Evolutionary conservation across 139 green algal species (phyloP), one percentile per base, ranked within the genome.

Genomic region (Tetradesmus lagerheimii): DNA sequence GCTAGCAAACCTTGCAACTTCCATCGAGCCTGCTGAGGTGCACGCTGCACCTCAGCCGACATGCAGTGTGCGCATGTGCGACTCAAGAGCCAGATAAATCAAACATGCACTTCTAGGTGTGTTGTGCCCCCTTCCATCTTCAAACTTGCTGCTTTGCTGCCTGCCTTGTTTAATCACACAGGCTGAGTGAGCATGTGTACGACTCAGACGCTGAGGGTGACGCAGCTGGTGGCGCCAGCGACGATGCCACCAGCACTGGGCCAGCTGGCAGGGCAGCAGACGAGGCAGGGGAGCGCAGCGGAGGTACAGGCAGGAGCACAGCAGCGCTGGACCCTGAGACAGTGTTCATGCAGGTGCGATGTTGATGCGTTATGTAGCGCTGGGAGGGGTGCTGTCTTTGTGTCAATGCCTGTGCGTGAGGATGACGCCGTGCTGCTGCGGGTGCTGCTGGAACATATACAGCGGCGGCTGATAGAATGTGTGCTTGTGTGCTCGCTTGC

Each of bases 251-350:
- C 25, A 39, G 45, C 27, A 20, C 71, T 20, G 64, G 37, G 16
- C 41, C 35, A 25, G 23, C 78, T 20, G 37, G 20, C 2, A n/a
- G 57, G 25, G 64, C 83, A 45, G 43, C 41, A 47, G 47, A 9
- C 67, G 77, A 84, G 62, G 81, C 75, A 27, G 80, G 80, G 84
- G 85, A 57, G 1, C 62, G 43, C 43, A 83, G 90, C 76, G 77
- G 67, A 67, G 84, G 83, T 35, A 78, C 89, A 71, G 81, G 85
- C 76, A 71, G 53, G 29, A 43, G 87, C 27, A 14, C 41, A 23
- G 83, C 39, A 38, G 11, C 34, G 3, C 31, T 43, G 43, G 92
- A 94, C 67, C 76, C 88, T n/a, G 92, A 93, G 80, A 76, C 88
- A 34, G 67, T 79, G 29, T 92, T 92, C 78, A 92, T 89, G 88